These are phyloP conservation scores for Spinacia oleracea DNA, from an alignment of 179 eudicot genomes.

Conservation along the genomic window DNA sequence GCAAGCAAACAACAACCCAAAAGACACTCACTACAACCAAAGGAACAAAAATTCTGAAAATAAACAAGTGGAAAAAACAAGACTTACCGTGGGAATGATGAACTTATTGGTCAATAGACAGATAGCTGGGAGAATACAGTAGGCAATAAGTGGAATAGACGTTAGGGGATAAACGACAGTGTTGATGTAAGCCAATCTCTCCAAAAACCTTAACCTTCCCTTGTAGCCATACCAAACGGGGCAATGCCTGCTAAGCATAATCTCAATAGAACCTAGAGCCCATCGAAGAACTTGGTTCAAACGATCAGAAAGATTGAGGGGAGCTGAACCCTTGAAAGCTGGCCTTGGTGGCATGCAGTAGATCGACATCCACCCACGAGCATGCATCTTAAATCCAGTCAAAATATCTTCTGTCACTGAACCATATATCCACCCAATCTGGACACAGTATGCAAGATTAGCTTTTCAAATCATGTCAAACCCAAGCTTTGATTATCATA, in stretches of 20 bases:
- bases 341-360: constrained; percentile 92
- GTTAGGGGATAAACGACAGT: constrained; percentile 86
- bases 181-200: constrained; percentile 84
- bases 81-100: constrained; percentile 67
- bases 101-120: constrained; percentile 81
- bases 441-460: constrained; percentile 4
- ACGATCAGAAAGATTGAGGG: constrained; percentile 95
- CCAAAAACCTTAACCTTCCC: constrained; percentile 66
- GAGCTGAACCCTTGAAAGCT: constrained; percentile 93
- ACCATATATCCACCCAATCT: constrained; percentile 97
- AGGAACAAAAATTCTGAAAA: neutral
- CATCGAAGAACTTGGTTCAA: constrained; percentile 90
- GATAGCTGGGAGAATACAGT: constrained; percentile 76
- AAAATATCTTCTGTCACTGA: constrained; percentile 93
- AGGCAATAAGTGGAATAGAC: constrained; percentile 77
- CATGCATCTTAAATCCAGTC: constrained; percentile 92
- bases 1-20: too few species aligned
- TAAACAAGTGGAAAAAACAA: neutral
- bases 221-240: constrained; percentile 92
- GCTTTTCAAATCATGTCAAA: too few species aligned
- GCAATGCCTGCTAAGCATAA: constrained; percentile 85
- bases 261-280: constrained; percentile 91
- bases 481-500: too few species aligned
- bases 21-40: too few species aligned
- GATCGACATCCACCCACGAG: constrained; percentile 84